Evolutionary conservation across 192 early-diverging fungal species (phyloP), one percentile per base, ranked within the genome.

Genomic region (Anaeromyces robustus): DNA sequence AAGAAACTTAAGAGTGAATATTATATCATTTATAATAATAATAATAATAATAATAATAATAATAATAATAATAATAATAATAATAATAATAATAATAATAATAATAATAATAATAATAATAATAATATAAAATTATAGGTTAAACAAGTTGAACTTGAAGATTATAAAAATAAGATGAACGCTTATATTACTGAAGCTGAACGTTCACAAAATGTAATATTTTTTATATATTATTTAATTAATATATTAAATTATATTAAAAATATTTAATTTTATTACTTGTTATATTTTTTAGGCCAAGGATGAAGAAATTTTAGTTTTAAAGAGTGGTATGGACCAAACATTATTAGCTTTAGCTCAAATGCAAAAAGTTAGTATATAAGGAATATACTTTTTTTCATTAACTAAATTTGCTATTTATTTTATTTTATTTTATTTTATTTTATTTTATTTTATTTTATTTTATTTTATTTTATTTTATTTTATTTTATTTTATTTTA

Each of bases 251-350:
- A n/a, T n/a, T n/a, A n/a, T n/a, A n/a, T n/a, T n/a, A n/a, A n/a
- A n/a, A n/a, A n/a, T n/a, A n/a, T n/a, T n/a, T n/a, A n/a, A n/a
- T n/a, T n/a, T n/a, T n/a, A n/a, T n/a, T n/a, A n/a, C n/a, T n/a
- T n/a, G n/a, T n/a, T n/a, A n/a, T n/a, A n/a, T n/a, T n/a, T n/a
- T 29, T 85, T 9, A 79, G 85, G 80, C 41, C 1, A 94, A 92
- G 83, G 94, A 95, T 78, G 94, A 94, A 80, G 94, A 95, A 78
- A 92, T 93, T 77, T 91, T 89, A 4, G 92, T 94, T 6, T 85
- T 94, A 30, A 92, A 94, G 83, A 90, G 90, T 12, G 92, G 93
- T 37, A 91, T 95, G 90, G 94, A 95, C 81, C 93, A 95, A 85
- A 92, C 92, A 78, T 85, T 95, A 77, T 81, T 87, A 52, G 90